Conservation (phyloP, 495 filamentous ascomycete genomes). For the Penicillium malachiteum region DNA sequence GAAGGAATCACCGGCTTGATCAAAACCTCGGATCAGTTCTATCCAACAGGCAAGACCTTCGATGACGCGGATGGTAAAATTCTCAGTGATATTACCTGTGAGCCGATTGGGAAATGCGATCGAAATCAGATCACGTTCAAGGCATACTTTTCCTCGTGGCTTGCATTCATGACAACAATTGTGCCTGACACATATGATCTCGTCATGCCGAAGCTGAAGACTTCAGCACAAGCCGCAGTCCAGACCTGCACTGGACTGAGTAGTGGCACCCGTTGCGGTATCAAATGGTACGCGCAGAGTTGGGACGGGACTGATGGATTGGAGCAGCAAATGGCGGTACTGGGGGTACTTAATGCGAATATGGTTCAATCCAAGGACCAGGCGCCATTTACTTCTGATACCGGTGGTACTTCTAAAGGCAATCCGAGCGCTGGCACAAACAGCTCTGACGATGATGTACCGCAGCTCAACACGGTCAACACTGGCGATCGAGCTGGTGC, state of each 20-base stretch:
- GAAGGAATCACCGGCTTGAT: constrained; percentile 55
- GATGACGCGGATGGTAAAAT: constrained; percentile 46
- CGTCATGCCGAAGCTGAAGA: constrained; percentile 57
- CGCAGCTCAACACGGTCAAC: constrained; percentile 41
- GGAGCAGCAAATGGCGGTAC: constrained; percentile 59
- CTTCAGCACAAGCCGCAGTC: constrained; percentile 64
- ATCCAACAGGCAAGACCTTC: constrained; percentile 51
- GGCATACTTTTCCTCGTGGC: constrained; percentile 69
- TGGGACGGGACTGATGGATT: constrained; percentile 51
- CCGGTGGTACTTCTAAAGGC: constrained; percentile 65
- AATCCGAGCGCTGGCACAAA: constrained; percentile 56
- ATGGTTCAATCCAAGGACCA: constrained; percentile 46
- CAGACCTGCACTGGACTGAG: constrained; percentile 55
- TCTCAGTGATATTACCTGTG: constrained; percentile 70
- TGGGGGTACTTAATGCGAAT: constrained; percentile 56
- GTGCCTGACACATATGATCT: constrained; percentile 59
- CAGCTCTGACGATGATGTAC: constrained; percentile 18
- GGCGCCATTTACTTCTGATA: constrained; percentile 53
- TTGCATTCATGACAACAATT: constrained; percentile 63
- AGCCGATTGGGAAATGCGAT: constrained; percentile 62
- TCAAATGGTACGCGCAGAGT: constrained; percentile 46
- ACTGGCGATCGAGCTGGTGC: constrained; percentile 62
- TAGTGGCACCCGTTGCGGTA: constrained; percentile 50
- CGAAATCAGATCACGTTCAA: constrained; percentile 74
- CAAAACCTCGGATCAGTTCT: constrained; percentile 42